phyloP scores from a whole-genome alignment of 768 basidiomycete species.

The Leccinellum luteum region DNA sequence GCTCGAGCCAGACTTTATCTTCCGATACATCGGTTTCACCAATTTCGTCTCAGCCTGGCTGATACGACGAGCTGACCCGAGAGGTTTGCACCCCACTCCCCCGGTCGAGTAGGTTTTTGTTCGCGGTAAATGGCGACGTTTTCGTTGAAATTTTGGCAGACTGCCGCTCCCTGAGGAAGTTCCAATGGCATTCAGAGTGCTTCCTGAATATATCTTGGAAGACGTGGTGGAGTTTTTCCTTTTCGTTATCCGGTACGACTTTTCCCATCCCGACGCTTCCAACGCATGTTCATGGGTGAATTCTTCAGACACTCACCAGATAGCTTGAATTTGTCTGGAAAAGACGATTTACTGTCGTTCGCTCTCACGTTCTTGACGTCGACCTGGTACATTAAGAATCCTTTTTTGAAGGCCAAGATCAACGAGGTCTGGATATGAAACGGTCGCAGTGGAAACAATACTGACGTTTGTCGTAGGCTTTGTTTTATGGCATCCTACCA shows the following conservation, averaged over 20 bases:
- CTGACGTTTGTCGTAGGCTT: constrained; percentile 44
- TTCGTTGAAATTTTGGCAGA: constrained; percentile 38
- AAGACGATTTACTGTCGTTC: constrained; percentile 84
- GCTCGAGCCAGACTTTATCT: constrained; percentile 79
- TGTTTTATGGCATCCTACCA: constrained; percentile 71
- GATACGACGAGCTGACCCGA: constrained; percentile 85
- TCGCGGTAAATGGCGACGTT: not conserved
- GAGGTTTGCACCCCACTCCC: constrained; percentile 69
- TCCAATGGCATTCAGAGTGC: constrained; percentile 77
- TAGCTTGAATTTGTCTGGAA: constrained; percentile 80
- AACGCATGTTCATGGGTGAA: not conserved
- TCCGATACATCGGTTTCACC: constrained; percentile 78
- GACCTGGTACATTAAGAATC: constrained; percentile 98
- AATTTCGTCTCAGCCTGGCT: constrained; percentile 93
- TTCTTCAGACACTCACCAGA: constrained; percentile 61
- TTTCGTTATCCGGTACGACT: constrained; percentile 73
- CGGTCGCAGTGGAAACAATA: not conserved
- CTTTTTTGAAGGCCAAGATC: constrained; percentile 94
- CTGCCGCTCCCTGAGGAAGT: constrained; percentile 84
- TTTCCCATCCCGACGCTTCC: not conserved
- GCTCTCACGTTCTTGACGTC: constrained; percentile 88
- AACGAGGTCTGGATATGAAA: constrained; percentile 63
- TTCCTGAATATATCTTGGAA: constrained; percentile 94
- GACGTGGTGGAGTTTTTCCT: constrained; percentile 89
- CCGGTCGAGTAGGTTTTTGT: constrained; percentile 54